These are phyloP conservation scores for Pseudodiploospora longispora DNA, from an alignment of 2,329 filamentous ascomycete species.

Conservation along the genomic window DNA sequence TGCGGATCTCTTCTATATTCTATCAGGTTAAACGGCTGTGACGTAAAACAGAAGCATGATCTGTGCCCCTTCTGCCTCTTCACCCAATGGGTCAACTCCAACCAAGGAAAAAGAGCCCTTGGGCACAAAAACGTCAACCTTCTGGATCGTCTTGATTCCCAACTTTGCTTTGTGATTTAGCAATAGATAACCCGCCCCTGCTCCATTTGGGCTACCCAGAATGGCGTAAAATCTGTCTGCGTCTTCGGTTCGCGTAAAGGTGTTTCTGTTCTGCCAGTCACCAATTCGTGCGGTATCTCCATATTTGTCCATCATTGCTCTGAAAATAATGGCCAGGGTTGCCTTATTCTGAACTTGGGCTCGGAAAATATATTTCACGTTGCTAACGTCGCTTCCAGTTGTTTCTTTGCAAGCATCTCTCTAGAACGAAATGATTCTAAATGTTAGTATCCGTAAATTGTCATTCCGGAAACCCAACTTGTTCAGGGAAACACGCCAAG, in stretches of 20 bases:
- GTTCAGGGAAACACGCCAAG: no score
- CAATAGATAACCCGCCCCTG: background rate
- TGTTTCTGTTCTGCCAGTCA: background rate
- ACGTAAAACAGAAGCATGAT: background rate
- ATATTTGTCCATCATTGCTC: background rate
- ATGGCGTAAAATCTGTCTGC: background rate
- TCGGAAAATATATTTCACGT: background rate
- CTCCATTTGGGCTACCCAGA: background rate
- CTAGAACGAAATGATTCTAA: no score
- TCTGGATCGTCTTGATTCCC: background rate
- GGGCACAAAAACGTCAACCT: background rate
- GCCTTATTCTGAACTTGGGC: background rate
- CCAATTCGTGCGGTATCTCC: background rate
- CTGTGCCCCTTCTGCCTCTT: background rate
- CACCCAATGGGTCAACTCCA: background rate
- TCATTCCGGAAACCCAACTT: no score
- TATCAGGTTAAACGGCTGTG: background rate
- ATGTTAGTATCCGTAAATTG: no score
- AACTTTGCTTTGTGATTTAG: background rate
- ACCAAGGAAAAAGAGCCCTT: background rate
- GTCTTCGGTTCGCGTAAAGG: background rate
- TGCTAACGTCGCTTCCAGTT: no score
- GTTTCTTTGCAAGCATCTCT: no score
- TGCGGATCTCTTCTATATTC: no score
- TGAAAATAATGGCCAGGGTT: background rate